Conservation (phyloP, 805 yeast species). For the Starmerella bombi region DNA sequence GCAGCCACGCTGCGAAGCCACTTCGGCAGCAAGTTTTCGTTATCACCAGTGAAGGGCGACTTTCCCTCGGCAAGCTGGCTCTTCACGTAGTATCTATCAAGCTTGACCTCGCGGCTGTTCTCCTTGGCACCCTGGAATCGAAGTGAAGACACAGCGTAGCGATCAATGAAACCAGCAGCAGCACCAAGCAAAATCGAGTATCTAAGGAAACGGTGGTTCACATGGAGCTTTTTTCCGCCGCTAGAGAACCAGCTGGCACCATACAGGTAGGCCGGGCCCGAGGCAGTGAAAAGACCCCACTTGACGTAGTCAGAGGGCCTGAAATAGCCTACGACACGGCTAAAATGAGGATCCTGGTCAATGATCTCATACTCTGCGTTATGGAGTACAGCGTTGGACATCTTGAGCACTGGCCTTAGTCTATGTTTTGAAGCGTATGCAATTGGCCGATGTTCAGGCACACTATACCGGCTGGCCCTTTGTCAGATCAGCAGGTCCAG, state of each 20-base stretch:
- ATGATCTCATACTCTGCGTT: slow-evolving; percentile 35
- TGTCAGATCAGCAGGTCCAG: no score
- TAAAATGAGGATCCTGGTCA: slow-evolving; percentile 68
- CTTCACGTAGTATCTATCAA: slow-evolving; percentile 65
- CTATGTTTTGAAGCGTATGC: slow-evolving; percentile 8
- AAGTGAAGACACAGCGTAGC: slow-evolving; percentile 51
- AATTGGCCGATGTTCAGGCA: slow-evolving; percentile 12
- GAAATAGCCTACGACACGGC: slow-evolving; percentile 57
- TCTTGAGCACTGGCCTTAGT: not conserved
- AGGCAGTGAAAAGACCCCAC: slow-evolving; percentile 36
- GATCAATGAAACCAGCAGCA: slow-evolving; percentile 59
- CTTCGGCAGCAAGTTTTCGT: slow-evolving; percentile 43
- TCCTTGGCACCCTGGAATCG: slow-evolving; percentile 72
- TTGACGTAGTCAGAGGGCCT: slow-evolving; percentile 51
- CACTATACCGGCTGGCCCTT: no score
- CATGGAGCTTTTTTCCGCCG: slow-evolving; percentile 35
- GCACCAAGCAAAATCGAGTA: slow-evolving; percentile 50
- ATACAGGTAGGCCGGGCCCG: slow-evolving; percentile 37
- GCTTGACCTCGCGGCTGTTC: slow-evolving; percentile 53
- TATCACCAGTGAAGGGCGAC: slow-evolving; percentile 50
- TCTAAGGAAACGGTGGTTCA: slow-evolving; percentile 49
- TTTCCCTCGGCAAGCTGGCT: slow-evolving; percentile 48
- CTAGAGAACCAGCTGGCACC: slow-evolving; percentile 39
- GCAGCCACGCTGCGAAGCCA: slow-evolving; percentile 63
- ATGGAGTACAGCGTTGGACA: slow-evolving; percentile 20